Evolutionary conservation across 2,329 filamentous ascomycete genomes (phyloP).

Genomic region (Fusarium virguliforme): DNA sequence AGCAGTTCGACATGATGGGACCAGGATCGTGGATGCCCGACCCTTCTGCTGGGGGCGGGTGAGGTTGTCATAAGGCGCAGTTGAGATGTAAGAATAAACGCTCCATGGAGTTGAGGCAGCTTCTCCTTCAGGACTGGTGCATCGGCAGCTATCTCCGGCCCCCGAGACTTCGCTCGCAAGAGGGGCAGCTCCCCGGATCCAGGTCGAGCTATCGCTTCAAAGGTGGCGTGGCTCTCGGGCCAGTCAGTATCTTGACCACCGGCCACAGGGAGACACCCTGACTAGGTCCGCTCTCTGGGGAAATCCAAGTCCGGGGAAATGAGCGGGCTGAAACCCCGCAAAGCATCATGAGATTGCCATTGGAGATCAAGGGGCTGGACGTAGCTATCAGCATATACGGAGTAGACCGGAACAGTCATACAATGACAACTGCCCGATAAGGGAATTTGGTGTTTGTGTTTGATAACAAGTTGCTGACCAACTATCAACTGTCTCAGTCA

Average conservation of each 20-base stretch:
- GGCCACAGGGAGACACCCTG: slow-evolving; percentile 29
- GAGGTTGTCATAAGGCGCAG: slow-evolving; percentile 17
- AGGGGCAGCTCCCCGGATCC: slow-evolving; percentile 7
- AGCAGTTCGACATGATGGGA: slow-evolving; percentile 50
- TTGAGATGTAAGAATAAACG: slow-evolving; percentile 19
- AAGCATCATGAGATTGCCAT: slow-evolving; percentile 24
- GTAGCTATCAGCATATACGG: slow-evolving; percentile 20
- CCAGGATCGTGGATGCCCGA: slow-evolving; percentile 43
- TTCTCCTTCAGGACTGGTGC: slow-evolving; percentile 25
- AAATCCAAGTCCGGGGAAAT: slow-evolving; percentile 39
- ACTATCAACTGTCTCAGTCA: neutral
- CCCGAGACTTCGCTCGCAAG: slow-evolving; percentile 8
- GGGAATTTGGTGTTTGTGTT: neutral
- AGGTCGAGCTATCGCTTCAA: slow-evolving; percentile 18
- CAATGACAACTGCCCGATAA: slow-evolving; percentile 14
- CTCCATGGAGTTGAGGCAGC: slow-evolving; percentile 15
- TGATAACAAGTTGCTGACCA: slow-evolving; percentile 13
- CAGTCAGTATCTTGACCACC: slow-evolving; percentile 22
- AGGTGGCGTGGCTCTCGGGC: slow-evolving; percentile 40
- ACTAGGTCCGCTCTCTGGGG: slow-evolving; percentile 40
- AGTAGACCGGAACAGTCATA: slow-evolving; percentile 11
- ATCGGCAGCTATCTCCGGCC: slow-evolving; percentile 16
- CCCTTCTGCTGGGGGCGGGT: slow-evolving; percentile 18
- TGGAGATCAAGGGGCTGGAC: slow-evolving; percentile 1
- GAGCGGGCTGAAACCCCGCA: slow-evolving; percentile 40